These are phyloP conservation scores for Talaromyces sp. DNA, from an alignment of 2,329 filamentous ascomycete species.

Conservation along the genomic window DNA sequence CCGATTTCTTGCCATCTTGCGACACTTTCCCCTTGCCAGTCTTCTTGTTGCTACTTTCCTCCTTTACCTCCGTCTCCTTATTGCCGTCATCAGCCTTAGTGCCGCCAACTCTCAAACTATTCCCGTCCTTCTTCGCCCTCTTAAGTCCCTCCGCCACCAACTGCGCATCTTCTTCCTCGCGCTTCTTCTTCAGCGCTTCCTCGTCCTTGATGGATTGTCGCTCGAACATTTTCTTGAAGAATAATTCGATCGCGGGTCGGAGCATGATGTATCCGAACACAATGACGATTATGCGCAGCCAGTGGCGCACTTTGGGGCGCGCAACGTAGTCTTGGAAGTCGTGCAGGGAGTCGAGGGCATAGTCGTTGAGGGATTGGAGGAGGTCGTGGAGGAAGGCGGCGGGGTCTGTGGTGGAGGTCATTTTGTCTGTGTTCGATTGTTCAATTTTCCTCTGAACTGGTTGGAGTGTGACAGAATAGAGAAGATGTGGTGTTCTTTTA, in stretches of 20 bases:
- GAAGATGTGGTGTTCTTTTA: background rate
- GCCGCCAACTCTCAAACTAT: slow-evolving; percentile 51
- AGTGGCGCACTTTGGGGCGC: slow-evolving; percentile 36
- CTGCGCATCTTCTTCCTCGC: slow-evolving; percentile 48
- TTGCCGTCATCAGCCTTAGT: background rate
- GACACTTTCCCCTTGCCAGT: background rate
- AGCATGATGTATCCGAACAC: slow-evolving; percentile 66
- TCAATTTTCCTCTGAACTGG: background rate
- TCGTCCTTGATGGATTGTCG: slow-evolving; percentile 45
- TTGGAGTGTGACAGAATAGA: background rate
- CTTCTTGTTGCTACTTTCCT: too few relatives aligned
- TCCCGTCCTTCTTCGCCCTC: slow-evolving; percentile 54
- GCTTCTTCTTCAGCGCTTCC: slow-evolving; percentile 54
- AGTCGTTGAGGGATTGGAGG: slow-evolving; percentile 17
- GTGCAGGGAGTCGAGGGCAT: slow-evolving; percentile 19
- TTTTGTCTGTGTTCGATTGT: background rate
- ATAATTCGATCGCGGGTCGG: slow-evolving; percentile 49
- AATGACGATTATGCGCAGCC: slow-evolving; percentile 62
- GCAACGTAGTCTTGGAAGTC: slow-evolving; percentile 36
- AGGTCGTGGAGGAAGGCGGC: slow-evolving; percentile 14
- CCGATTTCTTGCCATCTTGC: background rate
- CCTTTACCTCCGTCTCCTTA: background rate
- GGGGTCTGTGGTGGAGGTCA: slow-evolving; percentile 8
- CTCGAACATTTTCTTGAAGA: slow-evolving; percentile 58
- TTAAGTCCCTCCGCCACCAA: slow-evolving; percentile 32